Percentiles rank a stretch among this genome's conserved stretches.
These are phyloP conservation scores for Fraxinus ornus DNA, from an alignment of 305 asterid genomes.

Conservation along the genomic window DNA sequence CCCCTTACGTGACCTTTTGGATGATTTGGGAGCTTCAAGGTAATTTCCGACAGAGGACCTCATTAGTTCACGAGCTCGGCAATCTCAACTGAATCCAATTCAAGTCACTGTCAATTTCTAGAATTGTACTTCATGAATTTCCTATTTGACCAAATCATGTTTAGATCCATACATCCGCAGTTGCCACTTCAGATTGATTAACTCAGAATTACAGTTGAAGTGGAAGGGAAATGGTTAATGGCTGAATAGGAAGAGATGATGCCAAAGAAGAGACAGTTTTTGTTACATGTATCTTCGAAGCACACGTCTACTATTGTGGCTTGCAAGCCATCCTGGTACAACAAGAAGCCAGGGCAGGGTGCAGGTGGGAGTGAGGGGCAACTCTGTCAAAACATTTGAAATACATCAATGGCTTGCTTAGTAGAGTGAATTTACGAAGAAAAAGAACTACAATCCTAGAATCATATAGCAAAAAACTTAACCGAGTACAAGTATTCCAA, in stretches of 20 bases:
- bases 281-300: neutral
- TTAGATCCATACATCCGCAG: neutral
- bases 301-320: neutral
- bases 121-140: neutral
- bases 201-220: neutral
- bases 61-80: neutral
- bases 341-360: neutral
- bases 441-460: neutral
- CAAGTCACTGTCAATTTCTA: neutral
- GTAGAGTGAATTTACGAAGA: neutral
- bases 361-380: neutral
- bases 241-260: neutral
- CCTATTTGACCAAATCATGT: neutral
- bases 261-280: neutral
- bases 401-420: neutral
- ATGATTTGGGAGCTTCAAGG: neutral
- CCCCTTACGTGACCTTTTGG: neutral
- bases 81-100: neutral
- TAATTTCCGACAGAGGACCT: neutral
- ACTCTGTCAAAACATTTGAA: neutral
- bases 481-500: neutral
- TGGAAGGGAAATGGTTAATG: neutral
- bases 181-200: neutral
- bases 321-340: neutral
- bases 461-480: neutral